Conservation (phyloP, 2,329 filamentous ascomycete genomes). For the Paecilomyces sp. region DNA sequence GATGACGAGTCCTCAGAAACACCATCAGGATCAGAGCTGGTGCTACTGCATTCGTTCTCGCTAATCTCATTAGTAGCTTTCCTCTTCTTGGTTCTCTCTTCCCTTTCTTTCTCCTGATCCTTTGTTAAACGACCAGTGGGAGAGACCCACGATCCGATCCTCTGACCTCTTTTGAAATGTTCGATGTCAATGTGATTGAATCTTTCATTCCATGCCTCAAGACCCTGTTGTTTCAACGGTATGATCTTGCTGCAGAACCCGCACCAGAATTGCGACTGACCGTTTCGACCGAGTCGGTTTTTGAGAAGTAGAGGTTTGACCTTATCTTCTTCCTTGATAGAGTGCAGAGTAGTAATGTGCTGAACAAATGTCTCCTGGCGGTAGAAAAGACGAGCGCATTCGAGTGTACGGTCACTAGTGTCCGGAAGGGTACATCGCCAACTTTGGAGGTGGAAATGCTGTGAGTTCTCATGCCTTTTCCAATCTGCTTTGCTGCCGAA, state of each 20-base stretch:
- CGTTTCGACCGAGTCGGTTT: constrained; percentile 58
- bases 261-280: constrained; percentile 70
- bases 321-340: constrained; percentile 17
- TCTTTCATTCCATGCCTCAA: constrained; percentile 53
- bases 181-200: constrained; percentile 67
- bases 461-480: constrained; percentile 81
- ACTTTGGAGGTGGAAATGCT: constrained; percentile 64
- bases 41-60: constrained; percentile 3
- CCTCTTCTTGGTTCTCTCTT: constrained; percentile 3
- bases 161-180: constrained; percentile 35
- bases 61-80: constrained; percentile 5
- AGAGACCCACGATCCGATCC: constrained; percentile 26
- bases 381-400: constrained; percentile 55
- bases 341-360: constrained; percentile 54
- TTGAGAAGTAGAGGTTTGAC: constrained; percentile 34
- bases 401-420: constrained; percentile 11
- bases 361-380: constrained; percentile 52
- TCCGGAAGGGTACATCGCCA: constrained; percentile 59
- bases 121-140: constrained; percentile 18
- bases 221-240: constrained; percentile 41
- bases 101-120: constrained; percentile 6
- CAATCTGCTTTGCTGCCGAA: constrained; percentile 95
- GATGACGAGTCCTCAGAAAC: background rate
- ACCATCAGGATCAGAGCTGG: background rate
- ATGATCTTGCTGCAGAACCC: constrained; percentile 66